Base-by-base conservation (phyloP, 2,329 filamentous ascomycete species). In the Mycosphaerella sp. region DNA sequence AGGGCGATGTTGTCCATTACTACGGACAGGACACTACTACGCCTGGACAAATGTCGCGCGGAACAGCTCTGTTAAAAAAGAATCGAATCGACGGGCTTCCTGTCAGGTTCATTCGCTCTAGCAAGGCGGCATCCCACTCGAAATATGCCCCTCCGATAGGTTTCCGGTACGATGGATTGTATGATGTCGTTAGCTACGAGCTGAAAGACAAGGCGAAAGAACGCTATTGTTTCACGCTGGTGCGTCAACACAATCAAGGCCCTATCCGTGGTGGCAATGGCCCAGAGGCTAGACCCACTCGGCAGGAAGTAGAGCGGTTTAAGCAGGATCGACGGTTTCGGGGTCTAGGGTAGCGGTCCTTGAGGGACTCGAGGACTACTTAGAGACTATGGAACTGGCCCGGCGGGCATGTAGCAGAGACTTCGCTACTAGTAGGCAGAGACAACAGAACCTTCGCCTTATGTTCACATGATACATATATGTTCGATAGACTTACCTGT, bases 161-260 rank as follows among this genome's bases (percentile, higher is more conserved):
- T 0, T 68, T 78, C n/a, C 66, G 80, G 1, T 82, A 82, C 46
- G 79, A 82, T 61, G 80, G 79, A 0, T 61, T 82, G 0, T 83
- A 82, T 55, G 60, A 66, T 5, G 72, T 81, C 4, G 66, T 64
- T 0, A 60, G 52, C 2, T 68, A 67, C 42, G 62, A 73, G 52
- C 47, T 71, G 0, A 32, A 74, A 1, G 70, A 79, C 48, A 30
- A 57, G 3, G 21, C 71, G 1, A 67, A 76, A 58, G 69, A 70
- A 2, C 69, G 71, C 16, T 71, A 76, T 59, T 64, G 69, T 1
- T 82, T 82, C 63, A 66, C 64, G 7, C 63, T 82, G 5, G 60
- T 66, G 35, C 66, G 79, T 1, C 46, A 67, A 2, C 21, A 59
- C 3, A 72, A 66, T 0, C 77, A 81, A 56, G 64, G 69, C 17